Evolutionary conservation across 1,284 basidiomycete species (phyloP).

Genomic region (Singerocomus rubriflavus): DNA sequence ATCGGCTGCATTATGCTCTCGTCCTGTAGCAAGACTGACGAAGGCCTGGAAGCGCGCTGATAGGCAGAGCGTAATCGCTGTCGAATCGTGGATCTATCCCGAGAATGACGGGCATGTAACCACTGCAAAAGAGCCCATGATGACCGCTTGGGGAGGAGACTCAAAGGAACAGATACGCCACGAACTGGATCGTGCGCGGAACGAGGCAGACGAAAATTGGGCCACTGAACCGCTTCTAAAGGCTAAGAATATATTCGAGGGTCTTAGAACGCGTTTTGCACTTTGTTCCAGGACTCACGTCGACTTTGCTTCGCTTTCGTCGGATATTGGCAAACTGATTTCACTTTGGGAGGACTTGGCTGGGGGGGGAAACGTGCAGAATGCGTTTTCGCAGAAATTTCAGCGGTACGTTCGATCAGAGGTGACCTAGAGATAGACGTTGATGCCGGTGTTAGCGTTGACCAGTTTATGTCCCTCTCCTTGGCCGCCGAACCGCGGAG

Average conservation of each 20-base stretch:
- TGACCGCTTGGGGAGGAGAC: slow-evolving; percentile 71
- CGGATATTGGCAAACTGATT: slow-evolving; percentile 48
- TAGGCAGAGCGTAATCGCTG: slow-evolving; percentile 47
- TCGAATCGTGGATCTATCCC: slow-evolving; percentile 64
- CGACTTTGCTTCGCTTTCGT: slow-evolving; percentile 29
- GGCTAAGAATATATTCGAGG: slow-evolving; percentile 49
- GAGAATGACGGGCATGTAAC: slow-evolving; percentile 36
- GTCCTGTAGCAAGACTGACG: slow-evolving; percentile 69
- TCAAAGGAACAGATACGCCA: slow-evolving; percentile 33
- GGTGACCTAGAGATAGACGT: slow-evolving; percentile 1
- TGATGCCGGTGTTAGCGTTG: slow-evolving; percentile 47
- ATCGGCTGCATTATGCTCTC: slow-evolving; percentile 59
- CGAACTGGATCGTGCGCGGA: slow-evolving; percentile 40
- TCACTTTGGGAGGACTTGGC: slow-evolving; percentile 53
- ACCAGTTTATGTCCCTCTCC: slow-evolving; percentile 76
- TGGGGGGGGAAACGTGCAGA: slow-evolving; percentile 37
- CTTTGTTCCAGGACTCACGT: slow-evolving; percentile 45
- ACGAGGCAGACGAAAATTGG: slow-evolving; percentile 43
- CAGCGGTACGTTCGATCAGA: slow-evolving; percentile 45
- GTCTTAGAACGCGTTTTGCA: slow-evolving; percentile 48
- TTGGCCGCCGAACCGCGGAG: slow-evolving; percentile 68
- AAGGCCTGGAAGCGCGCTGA: slow-evolving; percentile 77
- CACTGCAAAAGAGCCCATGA: slow-evolving; percentile 40
- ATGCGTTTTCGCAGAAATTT: slow-evolving; percentile 53
- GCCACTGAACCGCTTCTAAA: slow-evolving; percentile 39